Percentiles rank a stretch among this genome's conserved stretches.
Conservation (phyloP, 148 eudicot species). For the Spergularia marina region DNA sequence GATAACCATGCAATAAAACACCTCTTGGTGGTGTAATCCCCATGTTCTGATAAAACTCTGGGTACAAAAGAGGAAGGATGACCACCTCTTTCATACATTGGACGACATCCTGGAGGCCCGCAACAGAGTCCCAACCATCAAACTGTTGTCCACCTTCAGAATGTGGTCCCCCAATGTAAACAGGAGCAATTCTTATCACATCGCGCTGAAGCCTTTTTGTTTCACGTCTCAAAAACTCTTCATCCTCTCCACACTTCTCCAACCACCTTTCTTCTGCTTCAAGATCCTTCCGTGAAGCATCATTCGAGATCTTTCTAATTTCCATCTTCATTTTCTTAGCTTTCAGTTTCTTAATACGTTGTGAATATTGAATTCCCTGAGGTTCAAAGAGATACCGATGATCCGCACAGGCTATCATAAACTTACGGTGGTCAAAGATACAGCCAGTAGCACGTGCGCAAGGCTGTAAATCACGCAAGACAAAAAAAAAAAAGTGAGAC, state of each 20-base stretch:
- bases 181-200: constrained; percentile 83
- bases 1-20: constrained; percentile 93
- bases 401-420: constrained; percentile 95
- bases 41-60: constrained; percentile 74
- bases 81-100: constrained; percentile 94
- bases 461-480: constrained; percentile 51
- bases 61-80: constrained; percentile 84
- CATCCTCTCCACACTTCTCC: constrained; percentile 98
- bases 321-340: constrained; percentile 80
- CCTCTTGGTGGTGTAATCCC: constrained; percentile 97
- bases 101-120: constrained; percentile 87
- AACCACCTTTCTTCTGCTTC: constrained; percentile 96
- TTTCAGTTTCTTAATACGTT: constrained; percentile 68
- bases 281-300: constrained; percentile 78
- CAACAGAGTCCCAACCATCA: constrained; percentile 97
- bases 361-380: constrained; percentile 53
- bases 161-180: constrained; percentile 78
- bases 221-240: constrained; percentile 90
- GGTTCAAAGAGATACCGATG: constrained; percentile 88
- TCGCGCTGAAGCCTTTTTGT: constrained; percentile 95
- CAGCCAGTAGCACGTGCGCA: constrained; percentile 93
- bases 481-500: neutral
- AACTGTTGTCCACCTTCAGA: constrained; percentile 42
- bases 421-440: constrained; percentile 90
- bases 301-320: constrained; percentile 68